Evolutionary conservation across 2,329 filamentous ascomycete species (phyloP).

Genomic region (Penicillium aurantiogriseum): DNA sequence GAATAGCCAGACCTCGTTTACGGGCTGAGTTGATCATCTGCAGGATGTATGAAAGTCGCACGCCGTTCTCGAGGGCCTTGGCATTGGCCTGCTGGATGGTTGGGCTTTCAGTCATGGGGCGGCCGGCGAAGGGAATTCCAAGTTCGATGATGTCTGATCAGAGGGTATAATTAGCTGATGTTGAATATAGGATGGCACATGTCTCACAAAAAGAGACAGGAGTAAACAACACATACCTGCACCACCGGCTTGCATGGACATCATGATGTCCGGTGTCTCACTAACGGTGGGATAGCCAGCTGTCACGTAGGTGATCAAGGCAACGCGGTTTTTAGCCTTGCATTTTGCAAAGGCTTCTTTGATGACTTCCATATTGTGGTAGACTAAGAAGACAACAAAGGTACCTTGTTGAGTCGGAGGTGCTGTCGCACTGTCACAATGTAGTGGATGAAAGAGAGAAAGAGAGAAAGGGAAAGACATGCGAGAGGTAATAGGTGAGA

Average conservation of each 20-base stretch:
- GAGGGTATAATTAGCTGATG: background rate
- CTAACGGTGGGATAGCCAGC: constrained; percentile 79
- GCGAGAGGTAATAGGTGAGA: background rate
- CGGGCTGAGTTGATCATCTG: constrained; percentile 79
- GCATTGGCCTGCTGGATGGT: constrained; percentile 94
- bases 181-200: too few species aligned
- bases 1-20: constrained; percentile 69
- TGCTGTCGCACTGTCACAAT: background rate
- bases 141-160: constrained; percentile 82
- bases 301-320: constrained; percentile 91
- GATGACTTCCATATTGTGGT: constrained; percentile 42
- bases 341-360: constrained; percentile 51
- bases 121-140: constrained; percentile 91
- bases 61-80: constrained; percentile 78
- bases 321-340: constrained; percentile 59
- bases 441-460: background rate
- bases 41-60: constrained; percentile 73
- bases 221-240: constrained; percentile 58
- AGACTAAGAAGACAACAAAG: background rate
- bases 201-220: background rate
- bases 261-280: constrained; percentile 74
- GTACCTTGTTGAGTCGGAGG: too few species aligned
- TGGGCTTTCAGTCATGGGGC: constrained; percentile 92
- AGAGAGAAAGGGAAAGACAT: background rate
- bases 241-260: constrained; percentile 87